Evolutionary conservation across 2,329 filamentous ascomycete genomes (phyloP), one percentile per base, ranked within the genome.

Genomic region (Colletotrichum musicola): DNA sequence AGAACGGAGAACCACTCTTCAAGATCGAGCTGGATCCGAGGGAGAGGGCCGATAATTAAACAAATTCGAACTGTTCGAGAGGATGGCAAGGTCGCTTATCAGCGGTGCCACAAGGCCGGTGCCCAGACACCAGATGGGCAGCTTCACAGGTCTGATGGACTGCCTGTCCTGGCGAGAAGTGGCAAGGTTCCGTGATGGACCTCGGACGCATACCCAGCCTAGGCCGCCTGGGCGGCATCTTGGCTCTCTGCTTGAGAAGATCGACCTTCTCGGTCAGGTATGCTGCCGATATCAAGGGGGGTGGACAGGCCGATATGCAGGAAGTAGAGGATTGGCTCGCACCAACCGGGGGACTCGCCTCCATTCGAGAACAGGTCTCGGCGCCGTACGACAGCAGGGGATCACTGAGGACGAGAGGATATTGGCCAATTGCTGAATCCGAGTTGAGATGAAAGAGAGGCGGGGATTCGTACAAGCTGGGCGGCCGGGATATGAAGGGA

Each of bases 201-300:
- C 35, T 59, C 55, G 62, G 61, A 44, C 22, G 42, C 65, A 56
- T 38, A 12, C 62, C 65, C 35, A 56, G 40, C 65, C 49, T 60
- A 60, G 65, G 55, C 18, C 65, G 54, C 9, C 65, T 68, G 55
- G 65, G 62, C 65, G 25, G 22, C 54, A 47, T 60, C 65, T 68
- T 68, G 65, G 65, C 65, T 40, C 27, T n/a, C 40, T 50, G 16
- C 18, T 59, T 13, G 42, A 60, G n/a, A 64, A 49, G 49, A 64
- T 68, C 44, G 58, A 70, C 68, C 68, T 70, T 69, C 68, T 70
- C 54, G 50, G 68, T 56, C 68, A 68, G 68, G 68, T 46, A 70
- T 64, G 38, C 55, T 60, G 49, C 68, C 59, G 64, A 64, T 64
- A 40, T 57, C 54, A 60, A 64, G 51, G 55, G 56, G 40, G 38